phyloP scores from a whole-genome alignment of 805 yeast genomes.

The Schwanniomyces polymorphus region DNA sequence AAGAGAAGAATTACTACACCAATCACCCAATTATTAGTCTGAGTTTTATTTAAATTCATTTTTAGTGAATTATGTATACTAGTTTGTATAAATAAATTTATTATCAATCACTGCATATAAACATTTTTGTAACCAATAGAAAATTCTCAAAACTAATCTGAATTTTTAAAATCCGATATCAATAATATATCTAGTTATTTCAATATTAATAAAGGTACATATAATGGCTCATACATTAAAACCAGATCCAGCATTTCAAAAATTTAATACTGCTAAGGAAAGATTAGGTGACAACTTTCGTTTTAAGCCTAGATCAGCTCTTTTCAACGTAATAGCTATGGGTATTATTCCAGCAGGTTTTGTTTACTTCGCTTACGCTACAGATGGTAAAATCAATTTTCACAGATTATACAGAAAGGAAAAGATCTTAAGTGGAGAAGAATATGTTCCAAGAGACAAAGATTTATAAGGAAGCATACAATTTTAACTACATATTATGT shows the following conservation, averaged over 20 bases:
- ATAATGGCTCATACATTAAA: conserved; percentile 44
- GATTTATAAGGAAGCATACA: conserved; percentile 27
- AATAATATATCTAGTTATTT: background rate
- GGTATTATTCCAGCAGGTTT: conserved; percentile 39
- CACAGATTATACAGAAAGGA: conserved; percentile 35
- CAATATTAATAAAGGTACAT: background rate
- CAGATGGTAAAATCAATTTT: conserved; percentile 37
- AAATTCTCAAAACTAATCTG: conserved; percentile 3
- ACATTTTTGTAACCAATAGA: conserved; percentile 6
- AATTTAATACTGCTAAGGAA: conserved; percentile 43
- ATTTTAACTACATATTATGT: background rate
- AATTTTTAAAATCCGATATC: background rate
- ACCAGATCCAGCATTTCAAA: conserved; percentile 43
- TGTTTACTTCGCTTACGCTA: conserved; percentile 33
- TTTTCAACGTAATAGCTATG: conserved; percentile 35
- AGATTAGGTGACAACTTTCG: conserved; percentile 42
- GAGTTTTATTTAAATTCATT: background rate
- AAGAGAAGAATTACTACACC: too few species aligned
- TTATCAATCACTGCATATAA: background rate
- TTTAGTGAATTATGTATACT: background rate
- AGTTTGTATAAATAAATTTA: background rate
- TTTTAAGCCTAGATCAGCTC: conserved; percentile 38
- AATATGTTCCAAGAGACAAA: conserved; percentile 44
- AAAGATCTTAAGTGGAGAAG: conserved; percentile 33
- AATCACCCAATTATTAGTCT: too few species aligned